Conservation (phyloP, 192 early-diverging fungal species). For the Blastocladiella britannica region DNA sequence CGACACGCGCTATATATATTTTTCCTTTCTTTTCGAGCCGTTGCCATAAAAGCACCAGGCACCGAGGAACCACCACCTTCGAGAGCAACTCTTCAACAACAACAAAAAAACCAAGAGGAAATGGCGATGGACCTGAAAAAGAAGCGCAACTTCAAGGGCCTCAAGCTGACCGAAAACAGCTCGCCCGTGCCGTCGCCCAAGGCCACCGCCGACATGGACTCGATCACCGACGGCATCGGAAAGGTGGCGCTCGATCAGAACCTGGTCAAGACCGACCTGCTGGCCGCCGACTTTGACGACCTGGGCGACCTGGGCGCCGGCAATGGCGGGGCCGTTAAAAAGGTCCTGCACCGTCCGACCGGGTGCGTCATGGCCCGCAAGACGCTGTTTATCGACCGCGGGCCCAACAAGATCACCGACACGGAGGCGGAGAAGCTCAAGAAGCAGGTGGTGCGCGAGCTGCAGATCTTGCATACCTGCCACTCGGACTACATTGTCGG, state of each 20-base stretch:
- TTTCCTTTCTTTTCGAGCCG: too few relatives aligned
- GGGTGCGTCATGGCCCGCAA: conserved; percentile 81
- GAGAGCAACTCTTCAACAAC: too few relatives aligned
- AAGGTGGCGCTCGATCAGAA: conserved; percentile 1
- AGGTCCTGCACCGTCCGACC: conserved; percentile 55
- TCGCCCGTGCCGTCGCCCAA: conserved; percentile 6
- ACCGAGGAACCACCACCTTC: too few relatives aligned
- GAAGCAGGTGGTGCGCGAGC: conserved; percentile 73
- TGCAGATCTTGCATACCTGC: conserved; percentile 72
- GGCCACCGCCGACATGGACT: conserved; percentile 2
- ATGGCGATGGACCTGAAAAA: background rate
- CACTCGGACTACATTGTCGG: conserved; percentile 81
- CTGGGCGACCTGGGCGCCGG: conserved; percentile 73
- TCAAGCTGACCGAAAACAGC: too few relatives aligned
- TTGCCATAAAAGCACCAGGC: too few relatives aligned
- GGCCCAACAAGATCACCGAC: conserved; percentile 27
- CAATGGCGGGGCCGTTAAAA: conserved; percentile 76
- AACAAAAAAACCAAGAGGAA: too few relatives aligned
- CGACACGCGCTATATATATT: too few relatives aligned
- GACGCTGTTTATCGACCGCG: conserved; percentile 1
- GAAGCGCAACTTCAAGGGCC: conserved; percentile 1
- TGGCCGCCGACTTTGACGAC: conserved; percentile 48
- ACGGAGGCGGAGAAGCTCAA: conserved; percentile 47
- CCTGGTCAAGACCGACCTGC: conserved; percentile 30
- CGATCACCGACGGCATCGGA: conserved; percentile 10